Evolutionary conservation across 495 filamentous ascomycete species (phyloP).

Genomic region (Podospora pseudoanserina): DNA sequence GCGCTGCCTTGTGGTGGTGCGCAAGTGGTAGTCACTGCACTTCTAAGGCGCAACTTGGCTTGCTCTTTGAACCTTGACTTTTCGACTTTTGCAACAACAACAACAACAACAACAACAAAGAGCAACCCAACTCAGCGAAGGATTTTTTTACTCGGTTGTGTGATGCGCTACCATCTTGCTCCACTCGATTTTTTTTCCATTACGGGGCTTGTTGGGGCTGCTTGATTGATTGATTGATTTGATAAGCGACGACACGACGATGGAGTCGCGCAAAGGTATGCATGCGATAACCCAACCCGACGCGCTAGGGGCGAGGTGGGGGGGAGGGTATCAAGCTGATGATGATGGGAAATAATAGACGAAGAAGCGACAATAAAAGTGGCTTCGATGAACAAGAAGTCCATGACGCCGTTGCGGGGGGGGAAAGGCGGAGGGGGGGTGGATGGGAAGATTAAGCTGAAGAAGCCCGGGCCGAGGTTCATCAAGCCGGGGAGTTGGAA

Average conservation of each 20-base stretch:
- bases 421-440: not conserved
- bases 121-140: too few relatives aligned
- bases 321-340: not conserved
- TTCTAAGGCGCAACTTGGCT: too few relatives aligned
- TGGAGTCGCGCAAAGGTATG: constrained; percentile 34
- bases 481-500: constrained; percentile 55
- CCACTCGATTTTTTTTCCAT: too few relatives aligned
- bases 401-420: constrained; percentile 10
- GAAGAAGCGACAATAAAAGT: constrained; percentile 57
- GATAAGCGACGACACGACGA: constrained; percentile 19
- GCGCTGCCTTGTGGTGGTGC: not conserved
- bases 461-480: constrained; percentile 58
- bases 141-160: too few relatives aligned
- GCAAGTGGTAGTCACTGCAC: not conserved
- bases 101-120: too few relatives aligned
- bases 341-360: constrained; percentile 26
- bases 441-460: constrained; percentile 56
- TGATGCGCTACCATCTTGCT: too few relatives aligned
- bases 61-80: too few relatives aligned
- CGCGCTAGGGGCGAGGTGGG: not conserved
- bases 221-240: constrained; percentile 17
- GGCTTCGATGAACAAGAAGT: constrained; percentile 56
- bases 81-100: too few relatives aligned
- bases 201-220: not conserved
- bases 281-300: not conserved